These are phyloP conservation scores for Pugionium dolabratum DNA, from an alignment of 345 rosid genomes.

Conservation along the genomic window DNA sequence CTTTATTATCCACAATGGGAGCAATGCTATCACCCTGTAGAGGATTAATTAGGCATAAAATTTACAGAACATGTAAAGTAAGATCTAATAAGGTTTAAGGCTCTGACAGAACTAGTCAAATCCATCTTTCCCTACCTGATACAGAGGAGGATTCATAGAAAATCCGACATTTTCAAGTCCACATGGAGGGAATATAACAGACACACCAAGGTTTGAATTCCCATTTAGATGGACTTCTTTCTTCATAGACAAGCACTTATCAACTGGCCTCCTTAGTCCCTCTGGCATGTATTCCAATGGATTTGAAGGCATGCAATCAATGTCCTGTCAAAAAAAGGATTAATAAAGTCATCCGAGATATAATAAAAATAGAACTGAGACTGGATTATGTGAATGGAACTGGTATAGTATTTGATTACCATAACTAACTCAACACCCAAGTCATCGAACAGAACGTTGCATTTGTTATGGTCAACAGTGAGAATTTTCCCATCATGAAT, in stretches of 20 bases:
- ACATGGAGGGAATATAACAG: conserved; percentile 48
- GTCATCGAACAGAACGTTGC: conserved; percentile 80
- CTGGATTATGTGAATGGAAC: conserved; percentile 13
- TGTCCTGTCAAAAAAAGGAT: conserved; percentile 57
- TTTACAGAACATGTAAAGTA: conserved; percentile 17
- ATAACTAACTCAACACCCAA: conserved; percentile 85
- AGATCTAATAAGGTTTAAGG: conserved; percentile 15
- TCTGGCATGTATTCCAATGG: conserved; percentile 89
- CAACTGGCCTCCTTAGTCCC: conserved; percentile 63
- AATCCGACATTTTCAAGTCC: conserved; percentile 48
- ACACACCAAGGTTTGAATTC: conserved; percentile 47
- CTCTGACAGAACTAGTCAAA: conserved; percentile 11
- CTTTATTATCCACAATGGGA: conserved; percentile 45
- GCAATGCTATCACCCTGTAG: conserved; percentile 50
- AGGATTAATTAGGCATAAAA: conserved; percentile 20
- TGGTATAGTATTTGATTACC: conserved; percentile 49
- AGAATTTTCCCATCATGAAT: conserved; percentile 89
- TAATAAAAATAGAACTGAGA: no score
- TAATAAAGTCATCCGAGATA: no score
- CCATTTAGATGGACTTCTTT: conserved; percentile 58
- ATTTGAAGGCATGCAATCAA: conserved; percentile 95
- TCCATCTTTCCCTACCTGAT: conserved; percentile 38
- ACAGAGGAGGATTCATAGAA: conserved; percentile 47
- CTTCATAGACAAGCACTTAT: conserved; percentile 46
- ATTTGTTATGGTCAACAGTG: conserved; percentile 78